Evolutionary conservation across 805 yeast species (phyloP).

Genomic region (Ogataea corticis): DNA sequence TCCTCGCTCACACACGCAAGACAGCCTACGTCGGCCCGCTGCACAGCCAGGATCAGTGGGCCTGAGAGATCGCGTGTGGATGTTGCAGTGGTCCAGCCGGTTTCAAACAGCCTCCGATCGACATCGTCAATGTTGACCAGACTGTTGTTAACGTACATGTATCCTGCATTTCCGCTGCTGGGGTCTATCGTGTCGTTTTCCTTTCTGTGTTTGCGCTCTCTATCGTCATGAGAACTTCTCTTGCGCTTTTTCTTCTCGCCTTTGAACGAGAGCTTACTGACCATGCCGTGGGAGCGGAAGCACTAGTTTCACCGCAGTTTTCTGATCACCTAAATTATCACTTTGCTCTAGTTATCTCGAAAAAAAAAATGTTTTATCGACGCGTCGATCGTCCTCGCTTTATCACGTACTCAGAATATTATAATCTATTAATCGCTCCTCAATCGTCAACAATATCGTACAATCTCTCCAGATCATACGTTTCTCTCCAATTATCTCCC

Average conservation of each 20-base stretch:
- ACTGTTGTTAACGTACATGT: slow-evolving; percentile 28
- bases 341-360: background rate
- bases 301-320: no score
- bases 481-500: slow-evolving; percentile 65
- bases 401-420: background rate
- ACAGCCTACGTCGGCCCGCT: slow-evolving; percentile 17
- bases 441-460: slow-evolving; percentile 49
- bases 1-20: slow-evolving; percentile 16
- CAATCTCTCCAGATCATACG: slow-evolving; percentile 55
- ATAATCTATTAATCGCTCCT: background rate
- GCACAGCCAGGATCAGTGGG: slow-evolving; percentile 24
- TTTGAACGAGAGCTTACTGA: slow-evolving; percentile 34
- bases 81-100: slow-evolving; percentile 34
- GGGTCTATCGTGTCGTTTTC: background rate
- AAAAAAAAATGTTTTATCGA: background rate
- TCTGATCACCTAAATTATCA: no score
- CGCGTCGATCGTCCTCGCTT: background rate
- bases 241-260: slow-evolving; percentile 29
- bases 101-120: slow-evolving; percentile 18
- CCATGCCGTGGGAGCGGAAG: no score
- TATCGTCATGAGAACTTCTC: slow-evolving; percentile 9
- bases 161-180: slow-evolving; percentile 11
- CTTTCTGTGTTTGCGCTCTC: slow-evolving; percentile 4
- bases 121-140: slow-evolving; percentile 18
- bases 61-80: slow-evolving; percentile 27